phyloP scores from a whole-genome alignment of 345 rosid genomes.

The Pistacia vera region DNA sequence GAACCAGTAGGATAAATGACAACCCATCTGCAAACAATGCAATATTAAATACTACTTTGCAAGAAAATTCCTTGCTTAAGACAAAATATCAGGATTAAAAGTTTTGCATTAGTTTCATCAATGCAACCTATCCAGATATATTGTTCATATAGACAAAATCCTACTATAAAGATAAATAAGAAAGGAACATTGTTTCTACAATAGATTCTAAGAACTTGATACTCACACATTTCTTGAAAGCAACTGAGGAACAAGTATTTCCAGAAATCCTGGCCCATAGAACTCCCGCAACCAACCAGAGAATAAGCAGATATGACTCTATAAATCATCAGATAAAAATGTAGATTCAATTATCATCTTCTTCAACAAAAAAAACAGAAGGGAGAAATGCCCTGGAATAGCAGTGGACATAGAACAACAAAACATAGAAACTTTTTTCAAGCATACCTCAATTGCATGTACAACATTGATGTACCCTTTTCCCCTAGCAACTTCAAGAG shows the following conservation, averaged over 20 bases:
- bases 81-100: conserved; percentile 12
- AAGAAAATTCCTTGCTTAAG: conserved; percentile 2
- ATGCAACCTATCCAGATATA: background rate
- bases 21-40: conserved; percentile 71
- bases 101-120: conserved; percentile 7
- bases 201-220: conserved; percentile 17
- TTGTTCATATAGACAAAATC: background rate
- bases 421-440: background rate
- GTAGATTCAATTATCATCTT: background rate
- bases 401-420: background rate
- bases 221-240: conserved; percentile 90
- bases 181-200: conserved; percentile 1
- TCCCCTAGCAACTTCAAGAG: conserved; percentile 86
- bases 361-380: background rate
- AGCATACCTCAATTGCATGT: conserved; percentile 80
- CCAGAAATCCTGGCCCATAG: conserved; percentile 84
- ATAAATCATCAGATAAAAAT: conserved; percentile 22
- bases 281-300: conserved; percentile 96
- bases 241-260: conserved; percentile 78
- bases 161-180: conserved; percentile 7
- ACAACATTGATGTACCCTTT: conserved; percentile 77
- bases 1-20: conserved; percentile 86
- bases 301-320: conserved; percentile 81
- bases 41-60: background rate
- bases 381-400: background rate